A percentile compares a stretch with the other conserved stretches of the same genome.
phyloP scores from a whole-genome alignment of 495 filamentous ascomycete species.

The Aspergillus nanangensis region DNA sequence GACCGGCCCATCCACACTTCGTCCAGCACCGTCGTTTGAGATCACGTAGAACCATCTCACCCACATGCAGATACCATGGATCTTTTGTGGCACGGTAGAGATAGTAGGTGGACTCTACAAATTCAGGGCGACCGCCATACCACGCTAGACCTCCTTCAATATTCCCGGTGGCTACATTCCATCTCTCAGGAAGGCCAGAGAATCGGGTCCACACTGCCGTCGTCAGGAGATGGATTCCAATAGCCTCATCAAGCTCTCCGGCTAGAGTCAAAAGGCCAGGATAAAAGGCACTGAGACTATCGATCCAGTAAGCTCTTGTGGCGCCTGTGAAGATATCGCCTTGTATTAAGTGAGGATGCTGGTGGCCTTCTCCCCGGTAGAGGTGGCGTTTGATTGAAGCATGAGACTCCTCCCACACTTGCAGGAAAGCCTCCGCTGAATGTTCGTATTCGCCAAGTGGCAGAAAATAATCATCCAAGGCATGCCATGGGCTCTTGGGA shows the following conservation, averaged over 20 bases:
- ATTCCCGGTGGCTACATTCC: constrained; percentile 79
- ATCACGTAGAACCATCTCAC: constrained; percentile 91
- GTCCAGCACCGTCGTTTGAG: constrained; percentile 90
- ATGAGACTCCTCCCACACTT: constrained; percentile 83
- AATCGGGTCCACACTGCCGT: constrained; percentile 94
- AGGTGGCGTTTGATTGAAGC: constrained; percentile 83
- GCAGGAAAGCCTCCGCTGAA: constrained; percentile 70
- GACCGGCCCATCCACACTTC: constrained; percentile 87
- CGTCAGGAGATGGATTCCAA: constrained; percentile 80
- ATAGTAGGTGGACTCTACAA: constrained; percentile 93
- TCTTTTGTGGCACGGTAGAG: constrained; percentile 89
- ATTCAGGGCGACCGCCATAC: constrained; percentile 94
- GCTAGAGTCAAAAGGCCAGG: constrained; percentile 84
- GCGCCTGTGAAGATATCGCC: constrained; percentile 84
- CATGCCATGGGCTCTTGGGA: constrained; percentile 31
- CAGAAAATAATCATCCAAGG: constrained; percentile 41
- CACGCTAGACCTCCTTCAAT: constrained; percentile 85
- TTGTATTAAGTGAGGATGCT: constrained; percentile 88
- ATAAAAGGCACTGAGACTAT: constrained; percentile 92
- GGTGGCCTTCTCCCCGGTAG: constrained; percentile 58
- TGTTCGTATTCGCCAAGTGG: constrained; percentile 62
- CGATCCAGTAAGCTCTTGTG: constrained; percentile 82
- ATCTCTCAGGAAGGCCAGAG: constrained; percentile 86
- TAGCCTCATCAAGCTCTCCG: constrained; percentile 86
- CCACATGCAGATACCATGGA: constrained; percentile 93